Evolutionary conservation across 2,329 filamentous ascomycete species (phyloP).

Genomic region (Lachnellula arida): DNA sequence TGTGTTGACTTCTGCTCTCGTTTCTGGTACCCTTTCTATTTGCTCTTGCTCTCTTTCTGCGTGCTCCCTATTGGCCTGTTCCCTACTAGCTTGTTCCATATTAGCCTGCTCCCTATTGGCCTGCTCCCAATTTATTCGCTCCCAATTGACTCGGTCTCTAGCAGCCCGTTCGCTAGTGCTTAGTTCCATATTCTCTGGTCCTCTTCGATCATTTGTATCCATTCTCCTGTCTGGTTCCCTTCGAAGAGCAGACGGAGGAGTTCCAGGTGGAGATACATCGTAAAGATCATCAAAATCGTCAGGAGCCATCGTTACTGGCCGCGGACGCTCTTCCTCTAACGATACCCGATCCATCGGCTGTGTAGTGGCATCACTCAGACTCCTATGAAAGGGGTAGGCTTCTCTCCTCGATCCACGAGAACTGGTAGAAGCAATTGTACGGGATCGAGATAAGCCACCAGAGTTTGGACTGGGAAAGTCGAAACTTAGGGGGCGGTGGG

Average conservation of each 20-base stretch:
- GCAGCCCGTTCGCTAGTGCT: too few species aligned
- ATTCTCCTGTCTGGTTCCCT: not conserved
- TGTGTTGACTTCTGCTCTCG: not conserved
- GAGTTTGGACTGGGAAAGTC: constrained; percentile 25
- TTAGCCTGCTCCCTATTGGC: not conserved
- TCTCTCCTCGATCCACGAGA: constrained; percentile 22
- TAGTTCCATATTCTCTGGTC: too few species aligned
- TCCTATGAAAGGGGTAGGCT: constrained; percentile 31
- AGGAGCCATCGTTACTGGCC: constrained; percentile 33
- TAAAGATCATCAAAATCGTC: constrained; percentile 30
- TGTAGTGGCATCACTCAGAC: constrained; percentile 35
- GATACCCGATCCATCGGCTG: constrained; percentile 22
- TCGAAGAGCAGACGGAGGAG: constrained; percentile 20
- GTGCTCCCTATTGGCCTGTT: not conserved
- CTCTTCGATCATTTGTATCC: too few species aligned
- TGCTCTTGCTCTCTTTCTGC: not conserved
- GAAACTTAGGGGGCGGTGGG: constrained; percentile 19
- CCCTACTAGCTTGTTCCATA: not conserved
- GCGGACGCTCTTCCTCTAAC: constrained; percentile 23
- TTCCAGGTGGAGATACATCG: constrained; percentile 31
- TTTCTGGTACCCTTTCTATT: not conserved
- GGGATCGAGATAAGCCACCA: constrained; percentile 22
- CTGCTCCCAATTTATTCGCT: not conserved
- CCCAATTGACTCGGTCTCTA: too few species aligned
- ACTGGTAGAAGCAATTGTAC: constrained; percentile 23